A percentile compares a stretch with the other conserved stretches of the same genome.
phyloP scores from a whole-genome alignment of 306 rosid genomes.

The Cucumis hystrix region DNA sequence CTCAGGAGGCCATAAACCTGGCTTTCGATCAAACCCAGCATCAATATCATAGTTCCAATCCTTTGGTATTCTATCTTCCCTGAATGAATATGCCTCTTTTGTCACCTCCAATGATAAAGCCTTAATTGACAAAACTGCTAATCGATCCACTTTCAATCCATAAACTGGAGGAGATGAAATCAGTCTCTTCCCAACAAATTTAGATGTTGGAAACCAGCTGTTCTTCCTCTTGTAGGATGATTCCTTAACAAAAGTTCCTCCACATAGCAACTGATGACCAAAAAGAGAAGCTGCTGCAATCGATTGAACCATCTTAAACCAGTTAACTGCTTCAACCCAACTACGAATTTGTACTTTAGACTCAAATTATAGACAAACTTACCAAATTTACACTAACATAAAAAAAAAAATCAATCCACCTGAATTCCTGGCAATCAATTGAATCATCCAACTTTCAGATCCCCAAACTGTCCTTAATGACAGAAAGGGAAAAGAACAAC shows the following conservation, averaged over 20 bases:
- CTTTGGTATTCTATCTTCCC: constrained; percentile 53
- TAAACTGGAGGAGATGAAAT: constrained; percentile 26
- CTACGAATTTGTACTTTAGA: neutral
- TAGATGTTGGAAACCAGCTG: constrained; percentile 22
- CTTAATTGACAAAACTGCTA: constrained; percentile 28
- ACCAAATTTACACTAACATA: neutral
- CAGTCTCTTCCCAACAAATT: constrained; percentile 42
- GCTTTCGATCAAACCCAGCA: constrained; percentile 45
- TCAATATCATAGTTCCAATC: constrained; percentile 39
- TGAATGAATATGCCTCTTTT: constrained; percentile 55
- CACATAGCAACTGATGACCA: constrained; percentile 49
- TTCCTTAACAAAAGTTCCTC: constrained; percentile 35
- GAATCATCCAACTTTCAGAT: neutral
- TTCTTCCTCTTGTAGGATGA: constrained; percentile 33
- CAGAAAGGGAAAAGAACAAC: neutral
- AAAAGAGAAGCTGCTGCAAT: constrained; percentile 69
- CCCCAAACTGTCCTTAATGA: neutral
- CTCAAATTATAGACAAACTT: neutral
- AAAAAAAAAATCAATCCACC: neutral
- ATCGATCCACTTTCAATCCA: constrained; percentile 20
- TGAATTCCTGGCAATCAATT: neutral
- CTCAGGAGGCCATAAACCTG: constrained; percentile 74
- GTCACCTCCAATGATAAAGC: constrained; percentile 68
- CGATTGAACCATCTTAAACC: constrained; percentile 55
- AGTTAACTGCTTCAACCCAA: constrained; percentile 8